Percentiles rank a stretch among this genome's conserved stretches.
Evolutionary conservation across 2,329 filamentous ascomycete species (phyloP).

Genomic region (Blastomyces percursus): DNA sequence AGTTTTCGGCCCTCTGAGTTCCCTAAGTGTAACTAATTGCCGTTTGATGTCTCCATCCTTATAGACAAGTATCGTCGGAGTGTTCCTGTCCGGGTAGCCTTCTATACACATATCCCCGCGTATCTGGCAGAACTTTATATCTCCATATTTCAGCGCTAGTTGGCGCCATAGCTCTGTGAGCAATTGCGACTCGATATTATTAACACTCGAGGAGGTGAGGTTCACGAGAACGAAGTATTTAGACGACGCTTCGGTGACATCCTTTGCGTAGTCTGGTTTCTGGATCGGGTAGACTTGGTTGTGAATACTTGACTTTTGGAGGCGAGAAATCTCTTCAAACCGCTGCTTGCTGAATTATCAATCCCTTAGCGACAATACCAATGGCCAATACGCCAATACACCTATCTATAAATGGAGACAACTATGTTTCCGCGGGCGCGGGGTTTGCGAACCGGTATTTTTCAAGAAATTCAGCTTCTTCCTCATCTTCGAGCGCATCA

Average conservation of each 20-base stretch:
- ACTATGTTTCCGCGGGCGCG: background rate
- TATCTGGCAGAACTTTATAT: conserved; percentile 97
- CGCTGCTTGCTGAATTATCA: conserved; percentile 54
- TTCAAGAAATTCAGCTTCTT: conserved; percentile 86
- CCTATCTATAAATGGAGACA: background rate
- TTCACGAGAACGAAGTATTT: conserved; percentile 62
- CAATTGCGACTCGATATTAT: conserved; percentile 74
- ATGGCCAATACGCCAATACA: background rate
- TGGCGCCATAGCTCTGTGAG: conserved; percentile 78
- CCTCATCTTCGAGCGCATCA: conserved; percentile 84
- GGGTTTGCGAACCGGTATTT: conserved; percentile 52
- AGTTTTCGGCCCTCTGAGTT: conserved; percentile 61
- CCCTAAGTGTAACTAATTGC: conserved; percentile 81
- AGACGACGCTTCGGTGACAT: conserved; percentile 82
- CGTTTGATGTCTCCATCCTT: conserved; percentile 83
- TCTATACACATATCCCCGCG: conserved; percentile 87
- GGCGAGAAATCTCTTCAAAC: conserved; percentile 64
- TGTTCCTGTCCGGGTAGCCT: conserved; percentile 89
- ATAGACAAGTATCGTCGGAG: conserved; percentile 86
- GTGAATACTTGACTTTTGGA: conserved; percentile 68
- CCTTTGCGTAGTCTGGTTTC: conserved; percentile 83
- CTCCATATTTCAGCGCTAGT: conserved; percentile 73
- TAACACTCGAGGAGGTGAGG: conserved; percentile 64
- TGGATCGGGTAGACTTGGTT: conserved; percentile 88
- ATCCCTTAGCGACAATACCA: background rate